Conservation (phyloP, 2,329 filamentous ascomycete species). For the Verticillium nonalfalfae region DNA sequence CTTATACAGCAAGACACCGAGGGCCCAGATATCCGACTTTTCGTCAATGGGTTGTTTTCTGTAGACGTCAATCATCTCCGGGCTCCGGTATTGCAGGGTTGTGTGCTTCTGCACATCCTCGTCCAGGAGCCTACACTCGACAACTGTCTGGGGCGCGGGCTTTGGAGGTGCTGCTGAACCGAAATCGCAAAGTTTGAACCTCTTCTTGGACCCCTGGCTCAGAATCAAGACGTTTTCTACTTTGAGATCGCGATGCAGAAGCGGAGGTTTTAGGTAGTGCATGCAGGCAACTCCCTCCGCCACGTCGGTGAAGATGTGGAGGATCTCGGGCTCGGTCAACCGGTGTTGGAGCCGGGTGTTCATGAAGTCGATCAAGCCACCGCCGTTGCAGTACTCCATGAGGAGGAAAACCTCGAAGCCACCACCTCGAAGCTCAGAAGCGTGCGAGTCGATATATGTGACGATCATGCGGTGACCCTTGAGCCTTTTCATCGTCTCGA, state of each 20-base stretch:
- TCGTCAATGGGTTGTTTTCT: slow-evolving; percentile 94
- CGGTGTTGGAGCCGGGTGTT: slow-evolving; percentile 95
- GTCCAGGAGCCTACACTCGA: slow-evolving; percentile 87
- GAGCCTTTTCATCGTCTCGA: slow-evolving; percentile 99
- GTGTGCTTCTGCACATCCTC: slow-evolving; percentile 97
- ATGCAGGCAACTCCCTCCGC: slow-evolving; percentile 96
- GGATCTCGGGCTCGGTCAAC: slow-evolving; percentile 92
- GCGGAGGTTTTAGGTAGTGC: slow-evolving; percentile 93
- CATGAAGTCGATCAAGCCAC: slow-evolving; percentile 98
- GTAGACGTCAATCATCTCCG: slow-evolving; percentile 98
- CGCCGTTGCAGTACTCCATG: slow-evolving; percentile 96
- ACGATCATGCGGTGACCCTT: slow-evolving; percentile 96
- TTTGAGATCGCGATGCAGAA: slow-evolving; percentile 92
- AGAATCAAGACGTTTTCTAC: slow-evolving; percentile 97
- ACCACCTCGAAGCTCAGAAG: slow-evolving; percentile 83
- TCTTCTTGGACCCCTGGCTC: slow-evolving; percentile 53
- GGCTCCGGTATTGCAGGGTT: slow-evolving; percentile 93
- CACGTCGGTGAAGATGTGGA: slow-evolving; percentile 94
- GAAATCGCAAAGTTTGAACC: slow-evolving; percentile 98
- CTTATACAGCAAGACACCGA: slow-evolving; percentile 94
- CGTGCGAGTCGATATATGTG: slow-evolving; percentile 97
- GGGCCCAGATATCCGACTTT: slow-evolving; percentile 97
- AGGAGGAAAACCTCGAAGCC: slow-evolving; percentile 97
- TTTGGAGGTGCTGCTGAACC: slow-evolving; percentile 81
- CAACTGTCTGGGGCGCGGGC: slow-evolving; percentile 77